Conservation (phyloP, 2,329 filamentous ascomycete species). For the Aspergillus hortae region DNA sequence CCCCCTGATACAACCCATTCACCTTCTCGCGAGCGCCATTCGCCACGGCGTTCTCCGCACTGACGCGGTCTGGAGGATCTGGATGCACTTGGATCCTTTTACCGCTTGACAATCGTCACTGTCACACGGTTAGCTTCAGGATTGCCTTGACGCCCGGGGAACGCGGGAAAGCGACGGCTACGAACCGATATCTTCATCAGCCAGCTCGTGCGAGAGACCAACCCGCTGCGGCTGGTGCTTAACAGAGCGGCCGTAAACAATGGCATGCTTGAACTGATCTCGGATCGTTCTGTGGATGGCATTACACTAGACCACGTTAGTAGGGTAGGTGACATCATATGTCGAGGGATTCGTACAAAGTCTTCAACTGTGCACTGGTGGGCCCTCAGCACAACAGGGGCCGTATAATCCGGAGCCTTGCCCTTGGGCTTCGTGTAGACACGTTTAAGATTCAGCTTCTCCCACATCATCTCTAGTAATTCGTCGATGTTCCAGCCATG, state of each 20-base stretch:
- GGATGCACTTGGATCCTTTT: constrained; percentile 26
- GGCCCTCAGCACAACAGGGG: constrained; percentile 83
- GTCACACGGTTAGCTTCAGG: constrained; percentile 21
- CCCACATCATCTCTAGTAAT: constrained; percentile 97
- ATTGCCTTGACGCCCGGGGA: not conserved
- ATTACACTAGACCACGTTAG: constrained; percentile 69
- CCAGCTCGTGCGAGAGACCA: constrained; percentile 83
- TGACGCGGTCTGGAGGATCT: constrained; percentile 20
- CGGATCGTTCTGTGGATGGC: constrained; percentile 94
- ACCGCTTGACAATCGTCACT: constrained; percentile 70
- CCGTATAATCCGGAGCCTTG: constrained; percentile 83
- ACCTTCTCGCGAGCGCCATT: constrained; percentile 22
- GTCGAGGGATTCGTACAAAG: constrained; percentile 66
- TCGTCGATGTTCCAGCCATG: constrained; percentile 98
- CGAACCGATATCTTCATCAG: constrained; percentile 94
- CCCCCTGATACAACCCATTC: constrained; percentile 14
- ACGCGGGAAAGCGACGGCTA: constrained; percentile 16
- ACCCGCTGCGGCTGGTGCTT: constrained; percentile 98
- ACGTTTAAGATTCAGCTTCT: constrained; percentile 83
- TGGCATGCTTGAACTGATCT: constrained; percentile 90
- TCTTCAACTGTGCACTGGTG: constrained; percentile 88
- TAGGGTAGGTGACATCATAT: constrained; percentile 1
- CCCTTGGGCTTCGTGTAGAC: constrained; percentile 99
- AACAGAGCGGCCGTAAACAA: constrained; percentile 96
- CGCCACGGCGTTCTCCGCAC: constrained; percentile 25